These are phyloP conservation scores for Ceratocystiopsis sp. DNA, from an alignment of 2,329 filamentous ascomycete genomes.

Conservation along the genomic window DNA sequence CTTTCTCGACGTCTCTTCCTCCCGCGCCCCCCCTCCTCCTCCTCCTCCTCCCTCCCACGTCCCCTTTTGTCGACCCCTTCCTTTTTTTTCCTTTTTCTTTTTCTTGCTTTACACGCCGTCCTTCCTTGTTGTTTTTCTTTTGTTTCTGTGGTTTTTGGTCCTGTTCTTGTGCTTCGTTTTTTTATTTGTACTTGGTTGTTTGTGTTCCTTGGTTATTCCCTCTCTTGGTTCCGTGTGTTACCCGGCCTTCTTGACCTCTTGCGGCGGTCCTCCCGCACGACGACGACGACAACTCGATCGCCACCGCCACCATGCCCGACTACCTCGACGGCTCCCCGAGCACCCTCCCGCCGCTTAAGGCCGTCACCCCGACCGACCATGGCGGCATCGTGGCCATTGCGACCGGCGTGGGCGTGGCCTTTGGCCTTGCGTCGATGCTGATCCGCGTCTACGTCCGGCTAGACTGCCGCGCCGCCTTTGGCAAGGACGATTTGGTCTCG, in stretches of 20 bases:
- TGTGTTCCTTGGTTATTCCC: not conserved
- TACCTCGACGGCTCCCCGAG: too few species aligned
- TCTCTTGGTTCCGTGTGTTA: not conserved
- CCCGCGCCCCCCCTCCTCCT: too few species aligned
- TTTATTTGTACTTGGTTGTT: not conserved
- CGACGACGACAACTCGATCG: not conserved
- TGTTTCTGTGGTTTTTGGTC: too few species aligned
- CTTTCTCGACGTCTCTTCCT: not conserved
- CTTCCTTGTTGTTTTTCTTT: too few species aligned
- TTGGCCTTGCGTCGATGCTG: conserved; percentile 20
- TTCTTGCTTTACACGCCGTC: too few species aligned
- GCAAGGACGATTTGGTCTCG: conserved; percentile 19
- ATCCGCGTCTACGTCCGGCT: conserved; percentile 22
- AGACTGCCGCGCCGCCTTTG: conserved; percentile 14
- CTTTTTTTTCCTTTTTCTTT: too few species aligned
- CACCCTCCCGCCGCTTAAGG: conserved; percentile 17
- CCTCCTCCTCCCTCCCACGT: too few species aligned
- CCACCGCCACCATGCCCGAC: not conserved
- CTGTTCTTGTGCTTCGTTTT: too few species aligned
- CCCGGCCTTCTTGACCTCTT: not conserved
- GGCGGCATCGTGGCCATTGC: conserved; percentile 23
- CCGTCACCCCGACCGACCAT: conserved; percentile 20
- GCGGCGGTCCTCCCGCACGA: too few species aligned
- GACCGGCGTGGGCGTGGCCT: conserved; percentile 19
- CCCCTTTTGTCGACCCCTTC: too few species aligned